These are phyloP conservation scores for Spathaspora girioi DNA, from an alignment of 805 yeast genomes.

Conservation along the genomic window DNA sequence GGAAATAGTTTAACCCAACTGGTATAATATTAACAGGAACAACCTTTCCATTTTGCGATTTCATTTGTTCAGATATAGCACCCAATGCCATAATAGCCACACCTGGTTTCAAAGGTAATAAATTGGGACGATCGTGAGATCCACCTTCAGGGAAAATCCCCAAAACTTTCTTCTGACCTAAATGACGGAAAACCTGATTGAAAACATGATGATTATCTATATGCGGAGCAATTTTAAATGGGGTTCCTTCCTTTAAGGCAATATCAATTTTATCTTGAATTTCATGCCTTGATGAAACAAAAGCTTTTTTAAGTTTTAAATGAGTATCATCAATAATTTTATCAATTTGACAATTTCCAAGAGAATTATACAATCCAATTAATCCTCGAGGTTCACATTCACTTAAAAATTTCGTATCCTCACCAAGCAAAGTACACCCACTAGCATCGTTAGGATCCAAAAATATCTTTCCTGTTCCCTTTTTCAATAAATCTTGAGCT, in stretches of 20 bases:
- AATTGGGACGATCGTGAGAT: conserved; percentile 39
- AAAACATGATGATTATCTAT: conserved; percentile 35
- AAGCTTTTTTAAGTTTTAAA: conserved; percentile 22
- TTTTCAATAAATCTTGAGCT: conserved; percentile 35
- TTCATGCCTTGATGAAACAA: conserved; percentile 10
- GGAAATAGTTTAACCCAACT: conserved; percentile 41
- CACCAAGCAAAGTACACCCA: conserved; percentile 20
- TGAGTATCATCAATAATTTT: conserved; percentile 27
- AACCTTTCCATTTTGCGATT: conserved; percentile 8
- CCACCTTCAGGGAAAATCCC: conserved; percentile 47
- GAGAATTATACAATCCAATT: conserved; percentile 32
- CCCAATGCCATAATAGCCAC: conserved; percentile 45
- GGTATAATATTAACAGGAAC: conserved; percentile 32
- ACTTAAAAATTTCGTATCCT: conserved; percentile 28
- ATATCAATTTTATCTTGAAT: conserved; percentile 11
- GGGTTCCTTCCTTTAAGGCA: conserved; percentile 23
- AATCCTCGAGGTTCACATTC: conserved; percentile 34
- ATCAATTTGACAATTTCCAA: conserved; percentile 31
- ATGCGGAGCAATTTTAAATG: conserved; percentile 35
- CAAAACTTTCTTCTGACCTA: conserved; percentile 28
- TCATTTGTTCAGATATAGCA: conserved; percentile 27
- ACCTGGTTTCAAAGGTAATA: conserved; percentile 42
- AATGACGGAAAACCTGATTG: conserved; percentile 33
- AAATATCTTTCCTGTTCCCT: conserved; percentile 26
- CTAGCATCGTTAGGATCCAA: conserved; percentile 15